Evolutionary conservation across 306 rosid species (phyloP).

Genomic region (Cajanus cajan): DNA sequence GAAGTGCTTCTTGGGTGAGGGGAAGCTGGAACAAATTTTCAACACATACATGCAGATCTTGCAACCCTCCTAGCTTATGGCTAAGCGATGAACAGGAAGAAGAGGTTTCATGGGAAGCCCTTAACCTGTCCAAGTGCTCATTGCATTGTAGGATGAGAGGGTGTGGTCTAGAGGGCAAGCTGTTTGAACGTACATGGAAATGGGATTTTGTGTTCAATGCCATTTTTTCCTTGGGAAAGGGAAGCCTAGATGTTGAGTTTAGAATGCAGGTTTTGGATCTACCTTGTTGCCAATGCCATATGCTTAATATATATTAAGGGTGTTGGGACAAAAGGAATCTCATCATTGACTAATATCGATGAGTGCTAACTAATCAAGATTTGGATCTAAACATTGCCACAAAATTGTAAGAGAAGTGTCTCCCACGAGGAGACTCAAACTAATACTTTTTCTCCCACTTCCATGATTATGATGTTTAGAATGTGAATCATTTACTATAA

Average conservation of each 20-base stretch:
- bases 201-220: slow-evolving; percentile 16
- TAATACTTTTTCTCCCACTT: slow-evolving; percentile 6
- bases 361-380: slow-evolving; percentile 17
- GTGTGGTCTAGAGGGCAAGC: slow-evolving; percentile 43
- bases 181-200: slow-evolving; percentile 39
- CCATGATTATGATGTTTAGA: slow-evolving; percentile 1
- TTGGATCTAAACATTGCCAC: slow-evolving; percentile 32
- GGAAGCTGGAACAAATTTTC: slow-evolving; percentile 20
- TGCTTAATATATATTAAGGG: slow-evolving; percentile 16
- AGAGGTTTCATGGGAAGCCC: slow-evolving; percentile 20
- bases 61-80: slow-evolving; percentile 25
- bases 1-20: slow-evolving; percentile 20
- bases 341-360: background rate
- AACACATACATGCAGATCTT: slow-evolving; percentile 29
- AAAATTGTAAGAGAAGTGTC: background rate
- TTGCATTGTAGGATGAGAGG: slow-evolving; percentile 33
- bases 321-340: slow-evolving; percentile 26
- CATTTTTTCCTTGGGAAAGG: slow-evolving; percentile 25
- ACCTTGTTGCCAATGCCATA: slow-evolving; percentile 2
- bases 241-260: slow-evolving; percentile 15
- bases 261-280: slow-evolving; percentile 5
- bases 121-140: slow-evolving; percentile 14
- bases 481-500: background rate
- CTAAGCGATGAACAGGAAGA: slow-evolving; percentile 24
- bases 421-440: slow-evolving; percentile 28